A percentile compares a stretch with the other conserved stretches of the same genome.
phyloP scores from a whole-genome alignment of 106 monocot genomes.

The Platanthera guangdongensis region DNA sequence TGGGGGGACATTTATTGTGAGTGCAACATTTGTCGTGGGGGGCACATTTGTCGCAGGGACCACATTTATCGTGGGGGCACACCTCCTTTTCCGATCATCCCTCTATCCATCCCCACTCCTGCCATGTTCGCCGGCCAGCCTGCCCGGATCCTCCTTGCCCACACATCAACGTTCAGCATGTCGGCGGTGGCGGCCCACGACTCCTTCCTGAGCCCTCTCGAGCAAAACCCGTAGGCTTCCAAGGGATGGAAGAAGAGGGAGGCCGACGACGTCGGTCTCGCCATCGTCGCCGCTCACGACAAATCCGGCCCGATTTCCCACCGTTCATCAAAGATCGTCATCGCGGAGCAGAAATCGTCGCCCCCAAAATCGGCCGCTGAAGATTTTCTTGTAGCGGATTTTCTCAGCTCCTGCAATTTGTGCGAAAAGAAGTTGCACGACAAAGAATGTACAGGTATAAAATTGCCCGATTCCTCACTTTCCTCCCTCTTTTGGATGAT shows the following conservation, averaged over 20 bases:
- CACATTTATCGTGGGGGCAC: no score
- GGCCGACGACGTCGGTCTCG: constrained; percentile 62
- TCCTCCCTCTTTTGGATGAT: neutral
- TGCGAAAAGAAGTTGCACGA: constrained; percentile 53
- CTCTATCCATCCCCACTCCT: neutral
- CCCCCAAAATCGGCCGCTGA: neutral
- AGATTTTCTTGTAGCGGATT: constrained; percentile 28
- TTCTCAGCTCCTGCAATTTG: constrained; percentile 40
- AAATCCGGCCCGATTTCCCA: neutral
- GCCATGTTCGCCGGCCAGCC: neutral
- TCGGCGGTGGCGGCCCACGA: no score
- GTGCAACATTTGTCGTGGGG: no score
- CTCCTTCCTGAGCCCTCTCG: no score
- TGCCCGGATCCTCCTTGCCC: neutral
- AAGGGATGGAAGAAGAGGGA: constrained; percentile 70
- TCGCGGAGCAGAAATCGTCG: neutral
- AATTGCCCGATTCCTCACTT: neutral
- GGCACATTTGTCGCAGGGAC: no score
- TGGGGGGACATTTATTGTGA: no score
- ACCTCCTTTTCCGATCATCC: no score
- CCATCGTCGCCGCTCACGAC: constrained; percentile 52
- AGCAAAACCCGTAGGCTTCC: constrained; percentile 11
- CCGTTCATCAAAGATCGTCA: neutral
- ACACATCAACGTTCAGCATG: no score
- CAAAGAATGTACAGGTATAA: constrained; percentile 58